Evolutionary conservation across 352 stramenopile species (phyloP).

Genomic region (Phytophthora meadii): DNA sequence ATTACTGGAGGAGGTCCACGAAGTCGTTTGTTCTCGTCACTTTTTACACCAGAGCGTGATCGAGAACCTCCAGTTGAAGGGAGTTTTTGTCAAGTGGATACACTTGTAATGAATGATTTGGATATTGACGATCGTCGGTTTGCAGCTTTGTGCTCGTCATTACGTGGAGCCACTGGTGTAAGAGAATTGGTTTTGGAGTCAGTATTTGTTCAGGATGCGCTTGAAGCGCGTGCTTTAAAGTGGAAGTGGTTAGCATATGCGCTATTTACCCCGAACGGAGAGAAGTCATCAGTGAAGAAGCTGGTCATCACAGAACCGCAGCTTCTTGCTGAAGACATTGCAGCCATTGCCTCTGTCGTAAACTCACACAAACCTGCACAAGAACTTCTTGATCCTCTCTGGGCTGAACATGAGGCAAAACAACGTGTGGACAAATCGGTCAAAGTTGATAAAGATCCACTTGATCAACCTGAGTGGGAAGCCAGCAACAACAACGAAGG

Average conservation of each 20-base stretch:
- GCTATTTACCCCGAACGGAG: conserved; percentile 8
- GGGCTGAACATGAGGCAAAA: conserved; percentile 32
- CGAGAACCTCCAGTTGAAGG: not conserved
- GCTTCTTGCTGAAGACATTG: conserved; percentile 31
- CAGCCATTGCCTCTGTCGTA: conserved; percentile 30
- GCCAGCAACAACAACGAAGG: not conserved
- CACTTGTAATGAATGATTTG: conserved; percentile 28
- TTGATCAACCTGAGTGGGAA: conserved; percentile 2
- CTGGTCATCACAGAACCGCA: conserved; percentile 25
- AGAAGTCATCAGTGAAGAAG: conserved; percentile 20
- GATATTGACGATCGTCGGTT: conserved; percentile 39
- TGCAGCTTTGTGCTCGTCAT: conserved; percentile 34
- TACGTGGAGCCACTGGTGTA: conserved; percentile 16
- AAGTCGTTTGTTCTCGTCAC: conserved; percentile 15
- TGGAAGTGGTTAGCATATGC: conserved; percentile 41
- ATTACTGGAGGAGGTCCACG: conserved; percentile 18
- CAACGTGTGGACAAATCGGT: conserved; percentile 9
- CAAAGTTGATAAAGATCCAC: conserved; percentile 10
- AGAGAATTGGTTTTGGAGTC: conserved; percentile 30
- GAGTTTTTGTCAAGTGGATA: conserved; percentile 13
- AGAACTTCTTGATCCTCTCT: conserved; percentile 44
- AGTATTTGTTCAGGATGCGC: conserved; percentile 26
- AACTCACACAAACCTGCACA: conserved; percentile 22
- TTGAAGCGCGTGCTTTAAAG: conserved; percentile 20
- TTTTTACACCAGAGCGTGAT: conserved; percentile 4